Evolutionary conservation across 176 grass and related monocot genomes (phyloP).

Genomic region (Bolboschoenus planiculmis): DNA sequence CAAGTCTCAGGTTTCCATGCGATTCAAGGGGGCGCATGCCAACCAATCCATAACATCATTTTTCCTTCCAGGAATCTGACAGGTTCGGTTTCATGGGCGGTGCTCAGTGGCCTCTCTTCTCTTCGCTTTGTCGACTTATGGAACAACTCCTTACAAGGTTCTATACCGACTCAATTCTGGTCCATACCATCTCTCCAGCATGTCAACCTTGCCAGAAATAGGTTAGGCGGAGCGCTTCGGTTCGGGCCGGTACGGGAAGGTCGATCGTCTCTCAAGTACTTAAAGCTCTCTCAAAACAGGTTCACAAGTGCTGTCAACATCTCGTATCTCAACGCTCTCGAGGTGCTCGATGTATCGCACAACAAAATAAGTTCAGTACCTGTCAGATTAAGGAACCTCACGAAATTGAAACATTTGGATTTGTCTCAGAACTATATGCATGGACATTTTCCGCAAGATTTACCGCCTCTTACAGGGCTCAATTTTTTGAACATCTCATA

Average conservation of each 20-base stretch:
- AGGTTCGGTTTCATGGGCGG: slow-evolving; percentile 41
- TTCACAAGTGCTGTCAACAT: slow-evolving; percentile 36
- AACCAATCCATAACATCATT: slow-evolving; percentile 10
- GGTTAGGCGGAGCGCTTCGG: slow-evolving; percentile 36
- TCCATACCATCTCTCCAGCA: slow-evolving; percentile 35
- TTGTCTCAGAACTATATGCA: slow-evolving; percentile 47
- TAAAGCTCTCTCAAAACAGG: slow-evolving; percentile 48
- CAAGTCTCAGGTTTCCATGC: slow-evolving; percentile 38
- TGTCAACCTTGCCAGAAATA: slow-evolving; percentile 50
- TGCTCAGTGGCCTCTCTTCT: slow-evolving; percentile 32
- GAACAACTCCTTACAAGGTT: slow-evolving; percentile 49
- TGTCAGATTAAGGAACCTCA: slow-evolving; percentile 21
- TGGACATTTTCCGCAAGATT: slow-evolving; percentile 40
- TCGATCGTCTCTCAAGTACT: background rate
- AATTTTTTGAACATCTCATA: slow-evolving; percentile 52
- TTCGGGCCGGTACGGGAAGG: background rate
- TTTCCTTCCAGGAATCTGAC: slow-evolving; percentile 41
- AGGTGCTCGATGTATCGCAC: slow-evolving; percentile 37
- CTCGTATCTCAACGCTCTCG: slow-evolving; percentile 16
- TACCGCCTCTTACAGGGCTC: slow-evolving; percentile 37
- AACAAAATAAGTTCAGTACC: slow-evolving; percentile 37
- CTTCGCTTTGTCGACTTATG: slow-evolving; percentile 59
- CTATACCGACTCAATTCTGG: slow-evolving; percentile 40
- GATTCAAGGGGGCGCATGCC: background rate
- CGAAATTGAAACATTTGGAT: slow-evolving; percentile 27